phyloP scores from a whole-genome alignment of 768 basidiomycete species.

The Hemileccinum rubropunctum region DNA sequence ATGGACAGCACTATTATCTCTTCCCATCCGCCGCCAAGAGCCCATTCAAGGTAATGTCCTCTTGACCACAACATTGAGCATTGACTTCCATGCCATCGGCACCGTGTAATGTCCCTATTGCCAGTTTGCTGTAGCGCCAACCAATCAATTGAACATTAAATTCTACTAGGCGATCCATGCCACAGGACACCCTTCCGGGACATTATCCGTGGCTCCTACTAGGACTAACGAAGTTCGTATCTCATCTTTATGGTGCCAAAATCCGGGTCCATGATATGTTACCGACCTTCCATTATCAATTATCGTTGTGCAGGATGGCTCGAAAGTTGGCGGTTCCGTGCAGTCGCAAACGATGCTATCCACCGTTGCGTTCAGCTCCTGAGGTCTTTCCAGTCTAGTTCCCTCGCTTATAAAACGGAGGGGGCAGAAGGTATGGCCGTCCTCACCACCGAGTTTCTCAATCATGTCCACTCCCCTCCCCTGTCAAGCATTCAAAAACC shows the following conservation, averaged over 20 bases:
- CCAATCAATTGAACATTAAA: background rate
- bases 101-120: background rate
- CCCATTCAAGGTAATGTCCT: background rate
- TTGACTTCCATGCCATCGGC: background rate
- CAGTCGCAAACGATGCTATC: background rate
- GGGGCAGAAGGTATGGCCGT: background rate
- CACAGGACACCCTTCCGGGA: constrained; percentile 1
- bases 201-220: constrained; percentile 11
- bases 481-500: constrained; percentile 6
- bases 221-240: background rate
- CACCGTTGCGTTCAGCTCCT: background rate
- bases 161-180: background rate
- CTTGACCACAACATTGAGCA: background rate
- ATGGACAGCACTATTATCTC: background rate
- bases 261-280: background rate
- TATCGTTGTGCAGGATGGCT: constrained; percentile 19
- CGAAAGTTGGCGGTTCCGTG: constrained; percentile 2
- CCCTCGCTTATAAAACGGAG: constrained; percentile 7
- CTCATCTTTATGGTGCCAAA: background rate
- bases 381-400: background rate
- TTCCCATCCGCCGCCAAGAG: background rate
- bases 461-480: constrained; percentile 17
- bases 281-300: constrained; percentile 4
- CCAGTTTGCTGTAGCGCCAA: constrained; percentile 3
- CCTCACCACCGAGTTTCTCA: constrained; percentile 17